A percentile compares a stretch with the other conserved stretches of the same genome.
Evolutionary conservation across 768 basidiomycete species (phyloP).

Genomic region (Boletus rufocinnamomeus): DNA sequence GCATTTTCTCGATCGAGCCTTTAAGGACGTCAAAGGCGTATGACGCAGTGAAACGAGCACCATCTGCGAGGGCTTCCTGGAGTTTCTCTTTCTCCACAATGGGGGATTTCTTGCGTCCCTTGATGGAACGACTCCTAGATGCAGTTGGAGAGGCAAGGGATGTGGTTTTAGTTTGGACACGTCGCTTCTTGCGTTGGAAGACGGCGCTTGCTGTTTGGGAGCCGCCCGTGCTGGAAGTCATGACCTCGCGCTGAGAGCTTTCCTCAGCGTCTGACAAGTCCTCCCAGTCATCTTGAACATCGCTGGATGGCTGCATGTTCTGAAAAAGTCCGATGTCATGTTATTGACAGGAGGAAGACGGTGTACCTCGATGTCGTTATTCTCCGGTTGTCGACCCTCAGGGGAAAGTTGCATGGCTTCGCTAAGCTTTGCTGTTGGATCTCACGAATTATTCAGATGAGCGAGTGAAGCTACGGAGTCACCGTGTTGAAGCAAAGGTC

Average conservation of each 20-base stretch:
- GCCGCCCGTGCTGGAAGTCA: slow-evolving; percentile 5
- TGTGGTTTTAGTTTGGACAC: slow-evolving; percentile 23
- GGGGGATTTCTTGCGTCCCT: slow-evolving; percentile 32
- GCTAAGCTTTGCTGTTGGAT: background rate
- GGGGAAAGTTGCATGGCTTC: slow-evolving; percentile 17
- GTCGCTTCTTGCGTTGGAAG: slow-evolving; percentile 34
- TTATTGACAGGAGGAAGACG: background rate
- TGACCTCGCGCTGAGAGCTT: slow-evolving; percentile 11
- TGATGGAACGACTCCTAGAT: slow-evolving; percentile 19
- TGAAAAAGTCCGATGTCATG: background rate
- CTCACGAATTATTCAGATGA: background rate
- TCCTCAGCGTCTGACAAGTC: slow-evolving; percentile 31
- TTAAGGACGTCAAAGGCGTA: slow-evolving; percentile 53
- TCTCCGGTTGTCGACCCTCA: slow-evolving; percentile 3
- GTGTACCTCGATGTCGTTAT: slow-evolving; percentile 12
- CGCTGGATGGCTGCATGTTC: slow-evolving; percentile 1
- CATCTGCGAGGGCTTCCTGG: slow-evolving; percentile 22
- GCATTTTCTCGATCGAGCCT: slow-evolving; percentile 50
- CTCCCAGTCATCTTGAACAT: slow-evolving; percentile 36
- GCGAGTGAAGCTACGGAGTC: background rate
- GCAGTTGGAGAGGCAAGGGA: slow-evolving; percentile 23
- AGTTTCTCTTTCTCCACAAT: slow-evolving; percentile 31
- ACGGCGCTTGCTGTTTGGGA: slow-evolving; percentile 18
- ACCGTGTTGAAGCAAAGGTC: background rate
- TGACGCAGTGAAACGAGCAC: slow-evolving; percentile 30